phyloP scores from a whole-genome alignment of 805 yeast species.

The Suhomyces canberraensis region DNA sequence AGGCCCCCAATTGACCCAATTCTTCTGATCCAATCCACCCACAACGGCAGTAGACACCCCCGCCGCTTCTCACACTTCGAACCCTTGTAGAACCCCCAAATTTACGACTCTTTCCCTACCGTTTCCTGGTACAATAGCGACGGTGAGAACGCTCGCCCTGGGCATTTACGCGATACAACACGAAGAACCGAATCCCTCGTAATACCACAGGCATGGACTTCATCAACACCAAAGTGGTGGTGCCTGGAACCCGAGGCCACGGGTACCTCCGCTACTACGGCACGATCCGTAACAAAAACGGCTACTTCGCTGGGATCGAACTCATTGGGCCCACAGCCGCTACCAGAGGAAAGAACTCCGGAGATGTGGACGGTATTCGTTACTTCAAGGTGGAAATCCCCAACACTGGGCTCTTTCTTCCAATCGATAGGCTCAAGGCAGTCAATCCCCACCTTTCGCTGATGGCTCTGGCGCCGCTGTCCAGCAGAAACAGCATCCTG shows the following conservation, averaged over 20 bases:
- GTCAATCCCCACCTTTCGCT: slow-evolving; percentile 29
- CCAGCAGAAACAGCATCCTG: not conserved
- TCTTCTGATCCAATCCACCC: no score
- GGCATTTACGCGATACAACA: no score
- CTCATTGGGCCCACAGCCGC: slow-evolving; percentile 58
- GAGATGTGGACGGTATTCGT: slow-evolving; percentile 67
- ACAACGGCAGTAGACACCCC: no score
- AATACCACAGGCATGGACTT: no score
- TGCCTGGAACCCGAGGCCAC: slow-evolving; percentile 65
- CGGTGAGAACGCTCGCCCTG: no score
- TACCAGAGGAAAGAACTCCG: slow-evolving; percentile 76
- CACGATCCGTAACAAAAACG: slow-evolving; percentile 63
- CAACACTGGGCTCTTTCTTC: slow-evolving; percentile 73
- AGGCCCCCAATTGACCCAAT: no score
- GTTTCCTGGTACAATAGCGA: no score
- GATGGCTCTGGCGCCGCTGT: not conserved
- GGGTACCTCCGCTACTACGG: slow-evolving; percentile 76
- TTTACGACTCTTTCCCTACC: no score
- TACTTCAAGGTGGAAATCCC: slow-evolving; percentile 68
- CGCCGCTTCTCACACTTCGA: no score
- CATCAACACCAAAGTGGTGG: slow-evolving; percentile 36
- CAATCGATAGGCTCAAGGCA: slow-evolving; percentile 43
- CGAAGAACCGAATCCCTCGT: no score
- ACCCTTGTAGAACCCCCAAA: no score
- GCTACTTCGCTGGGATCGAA: slow-evolving; percentile 86